phyloP scores from a whole-genome alignment of 192 early-diverging fungal species.

The Linnemannia exigua region DNA sequence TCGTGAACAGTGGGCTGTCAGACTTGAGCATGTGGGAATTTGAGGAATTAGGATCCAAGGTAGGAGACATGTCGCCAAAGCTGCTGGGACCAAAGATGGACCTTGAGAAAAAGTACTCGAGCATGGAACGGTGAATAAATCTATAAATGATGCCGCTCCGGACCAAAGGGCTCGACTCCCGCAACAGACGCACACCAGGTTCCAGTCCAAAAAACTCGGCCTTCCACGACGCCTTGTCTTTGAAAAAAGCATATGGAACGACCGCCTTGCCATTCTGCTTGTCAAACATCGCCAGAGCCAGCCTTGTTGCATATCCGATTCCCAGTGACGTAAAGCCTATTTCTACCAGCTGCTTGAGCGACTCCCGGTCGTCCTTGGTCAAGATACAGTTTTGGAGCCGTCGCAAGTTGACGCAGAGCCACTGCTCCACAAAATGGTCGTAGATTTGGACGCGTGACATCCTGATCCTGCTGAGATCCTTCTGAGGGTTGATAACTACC shows the following conservation, averaged over 20 bases:
- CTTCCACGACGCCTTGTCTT: not conserved
- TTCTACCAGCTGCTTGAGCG: not conserved
- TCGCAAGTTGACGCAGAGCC: not conserved
- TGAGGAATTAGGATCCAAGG: not conserved
- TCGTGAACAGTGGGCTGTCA: no score
- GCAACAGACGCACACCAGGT: not conserved
- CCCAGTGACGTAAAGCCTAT: not conserved
- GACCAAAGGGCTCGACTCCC: not conserved
- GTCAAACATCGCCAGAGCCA: not conserved
- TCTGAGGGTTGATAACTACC: not conserved
- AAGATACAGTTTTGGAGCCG: not conserved
- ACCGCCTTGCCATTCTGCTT: constrained; percentile 2
- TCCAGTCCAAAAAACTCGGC: not conserved
- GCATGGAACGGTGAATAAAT: constrained; percentile 11
- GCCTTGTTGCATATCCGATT: not conserved
- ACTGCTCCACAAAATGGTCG: not conserved
- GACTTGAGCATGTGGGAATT: no score
- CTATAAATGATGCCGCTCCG: not conserved
- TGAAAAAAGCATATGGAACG: not conserved
- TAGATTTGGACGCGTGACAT: constrained; percentile 5
- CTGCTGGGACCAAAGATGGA: constrained; percentile 6
- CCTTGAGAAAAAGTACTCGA: constrained; percentile 6
- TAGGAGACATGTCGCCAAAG: not conserved
- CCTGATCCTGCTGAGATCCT: not conserved
- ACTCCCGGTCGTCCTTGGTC: not conserved